Evolutionary conservation across 805 yeast species (phyloP), one percentile per base, ranked within the genome.

Genomic region (Pichia cabralensis): DNA sequence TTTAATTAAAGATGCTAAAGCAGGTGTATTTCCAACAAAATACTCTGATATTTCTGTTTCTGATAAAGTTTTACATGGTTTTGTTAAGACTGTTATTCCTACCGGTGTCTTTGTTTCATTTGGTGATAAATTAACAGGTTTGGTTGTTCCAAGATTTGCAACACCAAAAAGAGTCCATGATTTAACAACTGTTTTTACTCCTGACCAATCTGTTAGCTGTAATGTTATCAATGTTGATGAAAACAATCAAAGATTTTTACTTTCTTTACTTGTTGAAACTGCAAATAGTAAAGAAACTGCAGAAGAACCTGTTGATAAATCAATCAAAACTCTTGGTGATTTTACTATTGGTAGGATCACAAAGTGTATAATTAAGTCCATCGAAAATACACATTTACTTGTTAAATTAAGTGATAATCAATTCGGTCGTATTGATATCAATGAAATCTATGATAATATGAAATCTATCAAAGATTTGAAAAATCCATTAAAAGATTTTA

Each of bases 91-190:
- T 14, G 73, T 80, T 14, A 82, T 94, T n/a, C 69, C 67, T 29
- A 68, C 69, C 52, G 97, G 97, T 44, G 64, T 85, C 10, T 89
- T 89, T 53, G 80, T 89, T 38, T 71, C 79, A 0, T 89, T 89
- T 57, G 84, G 78, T 37, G 80, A 81, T 43, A 72, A 70, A 35
- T 70, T 89, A 43, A 82, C 84, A 22, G 97, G 96, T 34, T 67
- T 89, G 43, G 80, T 85, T 4, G 69, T 83, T 41, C 81, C 88
- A 36, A 75, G 78, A 50, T 75, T 78, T 46, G 81, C 81, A 16
- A 64, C 75, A 5, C 71, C 69, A 22, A 65, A 67, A 32, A 67
- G 63, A 27, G 62, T 60, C 25, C 74, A 67, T 9, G 79, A 76
- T 43, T 62, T 80, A 31, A 58, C 64, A 16, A 62, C 67, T 25